phyloP scores from a whole-genome alignment of 495 filamentous ascomycete genomes.

The Xylaria nigripes region DNA sequence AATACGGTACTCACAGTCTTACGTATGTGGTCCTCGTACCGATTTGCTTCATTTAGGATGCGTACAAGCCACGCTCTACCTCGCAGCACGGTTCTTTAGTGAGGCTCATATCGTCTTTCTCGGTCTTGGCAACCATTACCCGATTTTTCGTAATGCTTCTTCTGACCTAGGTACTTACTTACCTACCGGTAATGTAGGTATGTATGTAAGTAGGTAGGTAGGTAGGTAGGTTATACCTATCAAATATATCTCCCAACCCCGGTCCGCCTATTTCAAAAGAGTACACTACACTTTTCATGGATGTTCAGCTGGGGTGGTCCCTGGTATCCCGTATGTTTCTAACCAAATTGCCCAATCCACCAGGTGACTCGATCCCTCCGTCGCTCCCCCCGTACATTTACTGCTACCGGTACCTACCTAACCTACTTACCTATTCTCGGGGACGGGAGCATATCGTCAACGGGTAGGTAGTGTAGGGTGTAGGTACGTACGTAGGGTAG shows the following conservation, averaged over 20 bases:
- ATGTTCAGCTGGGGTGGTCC: constrained; percentile 23
- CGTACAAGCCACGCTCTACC: constrained; percentile 10
- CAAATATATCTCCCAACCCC: constrained; percentile 29
- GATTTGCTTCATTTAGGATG: constrained; percentile 5
- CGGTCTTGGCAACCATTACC: no score
- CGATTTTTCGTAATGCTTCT: constrained; percentile 15
- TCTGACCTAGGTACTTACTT: no score
- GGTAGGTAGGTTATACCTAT: no score
- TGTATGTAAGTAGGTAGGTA: no score
- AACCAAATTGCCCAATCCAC: constrained; percentile 22
- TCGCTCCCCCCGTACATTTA: constrained; percentile 20
- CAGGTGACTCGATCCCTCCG: constrained; percentile 19
- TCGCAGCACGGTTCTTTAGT: constrained; percentile 11
- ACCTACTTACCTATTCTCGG: not conserved
- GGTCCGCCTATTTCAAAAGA: constrained; percentile 25
- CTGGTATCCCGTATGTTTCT: constrained; percentile 22
- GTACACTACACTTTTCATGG: constrained; percentile 21
- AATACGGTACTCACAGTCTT: not conserved
- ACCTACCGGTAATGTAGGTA: no score
- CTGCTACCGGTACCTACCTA: not conserved
- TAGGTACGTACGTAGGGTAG: no score
- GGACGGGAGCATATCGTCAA: constrained; percentile 33
- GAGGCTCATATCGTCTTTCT: constrained; percentile 13
- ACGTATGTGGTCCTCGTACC: constrained; percentile 1
- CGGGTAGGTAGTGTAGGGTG: constrained; percentile 40